These are phyloP conservation scores for Annulohypoxylon bovei DNA, from an alignment of 495 filamentous ascomycete genomes.

Conservation along the genomic window DNA sequence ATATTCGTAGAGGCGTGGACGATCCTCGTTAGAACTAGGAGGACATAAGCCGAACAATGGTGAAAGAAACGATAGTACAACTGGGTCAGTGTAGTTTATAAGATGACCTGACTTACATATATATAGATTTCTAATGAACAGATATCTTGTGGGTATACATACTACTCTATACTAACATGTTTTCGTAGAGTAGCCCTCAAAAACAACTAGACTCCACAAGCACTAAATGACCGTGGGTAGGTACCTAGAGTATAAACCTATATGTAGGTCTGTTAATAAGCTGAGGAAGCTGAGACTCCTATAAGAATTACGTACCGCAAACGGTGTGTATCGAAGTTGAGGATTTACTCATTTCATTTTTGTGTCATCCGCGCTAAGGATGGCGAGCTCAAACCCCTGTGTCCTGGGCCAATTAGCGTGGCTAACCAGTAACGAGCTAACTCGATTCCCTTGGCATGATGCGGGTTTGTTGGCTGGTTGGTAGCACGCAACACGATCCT, in stretches of 20 bases:
- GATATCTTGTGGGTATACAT: too few relatives aligned
- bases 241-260: neutral
- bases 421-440: too few relatives aligned
- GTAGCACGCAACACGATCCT: slow-evolving; percentile 4
- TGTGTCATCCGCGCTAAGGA: slow-evolving; percentile 36
- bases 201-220: neutral
- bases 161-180: neutral
- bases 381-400: slow-evolving; percentile 38
- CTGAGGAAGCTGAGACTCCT: neutral
- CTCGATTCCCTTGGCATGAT: slow-evolving; percentile 19
- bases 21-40: neutral
- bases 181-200: neutral
- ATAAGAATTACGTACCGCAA: neutral
- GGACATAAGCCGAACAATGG: neutral
- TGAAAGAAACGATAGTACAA: neutral
- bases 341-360: neutral
- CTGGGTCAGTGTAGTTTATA: neutral
- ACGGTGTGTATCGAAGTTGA: neutral
- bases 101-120: neutral
- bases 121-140: neutral
- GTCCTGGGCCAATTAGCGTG: slow-evolving; percentile 22
- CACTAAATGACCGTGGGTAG: neutral
- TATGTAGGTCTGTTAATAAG: neutral
- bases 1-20: neutral
- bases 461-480: neutral